Evolutionary conservation across 805 yeast species (phyloP).

Genomic region (Metschnikowia baotianmanensis): DNA sequence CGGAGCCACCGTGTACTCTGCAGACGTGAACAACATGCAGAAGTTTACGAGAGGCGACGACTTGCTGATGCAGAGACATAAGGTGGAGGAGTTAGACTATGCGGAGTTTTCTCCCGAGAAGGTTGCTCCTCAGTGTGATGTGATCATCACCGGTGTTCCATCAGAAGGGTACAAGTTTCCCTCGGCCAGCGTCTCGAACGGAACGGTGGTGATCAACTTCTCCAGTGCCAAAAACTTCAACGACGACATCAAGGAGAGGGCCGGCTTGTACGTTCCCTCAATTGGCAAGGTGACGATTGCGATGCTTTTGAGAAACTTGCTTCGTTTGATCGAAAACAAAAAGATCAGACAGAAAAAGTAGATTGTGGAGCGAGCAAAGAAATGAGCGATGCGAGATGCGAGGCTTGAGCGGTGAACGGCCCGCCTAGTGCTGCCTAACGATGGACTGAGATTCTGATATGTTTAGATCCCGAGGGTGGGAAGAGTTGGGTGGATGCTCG

Average conservation of each 20-base stretch:
- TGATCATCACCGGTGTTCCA: constrained; percentile 95
- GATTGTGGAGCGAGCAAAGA: background rate
- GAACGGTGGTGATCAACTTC: constrained; percentile 89
- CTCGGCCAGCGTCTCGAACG: constrained; percentile 71
- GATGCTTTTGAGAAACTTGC: constrained; percentile 85
- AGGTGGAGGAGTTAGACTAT: constrained; percentile 58
- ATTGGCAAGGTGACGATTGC: constrained; percentile 96
- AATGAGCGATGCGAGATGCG: too few species aligned
- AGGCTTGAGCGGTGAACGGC: background rate
- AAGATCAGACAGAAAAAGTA: constrained; percentile 19
- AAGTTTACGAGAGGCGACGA: constrained; percentile 94
- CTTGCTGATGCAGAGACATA: constrained; percentile 74
- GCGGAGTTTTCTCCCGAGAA: constrained; percentile 52
- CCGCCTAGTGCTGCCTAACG: too few species aligned
- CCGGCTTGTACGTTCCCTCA: constrained; percentile 91
- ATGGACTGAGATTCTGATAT: too few species aligned
- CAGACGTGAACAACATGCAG: constrained; percentile 83
- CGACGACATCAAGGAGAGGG: constrained; percentile 77
- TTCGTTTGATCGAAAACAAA: constrained; percentile 76
- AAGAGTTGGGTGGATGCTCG: background rate
- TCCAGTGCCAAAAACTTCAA: constrained; percentile 85
- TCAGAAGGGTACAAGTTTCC: constrained; percentile 82
- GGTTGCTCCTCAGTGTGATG: constrained; percentile 76
- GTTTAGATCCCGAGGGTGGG: too few species aligned
- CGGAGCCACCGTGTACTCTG: constrained; percentile 94